Evolutionary conservation across 148 eudicot genomes (phyloP), one percentile per base, ranked within the genome.

Genomic region (Camellia granthamiana): DNA sequence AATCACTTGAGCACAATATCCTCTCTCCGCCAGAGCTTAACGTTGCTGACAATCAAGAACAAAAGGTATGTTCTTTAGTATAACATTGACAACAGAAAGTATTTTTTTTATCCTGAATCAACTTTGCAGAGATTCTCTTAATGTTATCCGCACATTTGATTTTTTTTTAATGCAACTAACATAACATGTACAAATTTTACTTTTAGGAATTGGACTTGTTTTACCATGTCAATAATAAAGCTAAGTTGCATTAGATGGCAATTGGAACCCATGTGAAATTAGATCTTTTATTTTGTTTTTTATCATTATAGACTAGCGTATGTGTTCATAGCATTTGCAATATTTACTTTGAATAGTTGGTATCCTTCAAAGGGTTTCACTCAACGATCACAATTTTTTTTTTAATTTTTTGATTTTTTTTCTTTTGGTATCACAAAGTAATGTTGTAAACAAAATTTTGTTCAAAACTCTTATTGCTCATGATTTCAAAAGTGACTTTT

Each of bases 1-100:
- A 87, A 72, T 84, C 90, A 49, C 89, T 93, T 62, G 99, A 96
- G 87, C 81, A 74, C 63, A 89, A 85, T 85, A 87, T 87, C 9
- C 74, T 83, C 77, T 78, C 85, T 78, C 85, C 59, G 51, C 77
- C 86, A 41, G 90, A 87, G 84, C 78, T 84, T 72, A 84, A 76
- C 74, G 79, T 52, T 12, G 70, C 83, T 59, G 73, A 74, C 42
- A 42, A 67, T 70, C 61, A 60, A 51, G 86, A 88, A 63, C 62
- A 79, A 64, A 83, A 91, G 93, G 98, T 93, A 76, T 68, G 42
- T 44, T 21, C 44, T 44, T 38, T 52, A 60, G 64, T 56, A 42
- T 56, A 70, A 4, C 60, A 72, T 47, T 63, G 21, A 62, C 58
- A 23, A 54, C 56, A 18, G 8, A 0, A 19, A 47, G 14, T 59